Conservation (phyloP, 169 alveolate genomes). For the Plasmodium fragile region DNA sequence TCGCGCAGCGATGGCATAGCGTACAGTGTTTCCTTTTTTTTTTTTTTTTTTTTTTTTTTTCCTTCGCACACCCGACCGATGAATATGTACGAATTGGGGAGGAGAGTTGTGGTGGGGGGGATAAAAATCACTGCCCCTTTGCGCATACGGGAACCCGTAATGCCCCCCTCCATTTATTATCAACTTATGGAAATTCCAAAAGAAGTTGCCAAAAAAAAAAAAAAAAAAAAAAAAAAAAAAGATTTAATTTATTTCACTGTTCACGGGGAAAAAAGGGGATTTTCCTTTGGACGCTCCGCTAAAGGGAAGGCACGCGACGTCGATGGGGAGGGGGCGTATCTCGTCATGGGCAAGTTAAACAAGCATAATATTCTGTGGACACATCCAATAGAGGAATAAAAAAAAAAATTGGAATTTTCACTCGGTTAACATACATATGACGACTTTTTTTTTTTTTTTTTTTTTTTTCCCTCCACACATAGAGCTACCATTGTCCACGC, state of each 20-base stretch:
- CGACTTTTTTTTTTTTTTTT: neutral
- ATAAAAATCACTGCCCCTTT: neutral
- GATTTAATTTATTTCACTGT: neutral
- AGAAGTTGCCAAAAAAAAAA: neutral
- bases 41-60: neutral
- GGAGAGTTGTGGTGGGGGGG: neutral
- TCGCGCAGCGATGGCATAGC: constrained; percentile 2
- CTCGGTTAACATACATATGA: neutral
- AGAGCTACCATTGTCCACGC: neutral
- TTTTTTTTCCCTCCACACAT: neutral
- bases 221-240: neutral
- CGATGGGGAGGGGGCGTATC: neutral
- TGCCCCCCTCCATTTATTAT: neutral
- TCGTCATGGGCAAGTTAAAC: neutral
- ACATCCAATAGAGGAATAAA: neutral
- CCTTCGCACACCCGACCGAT: neutral
- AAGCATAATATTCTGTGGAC: neutral
- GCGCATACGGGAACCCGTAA: neutral
- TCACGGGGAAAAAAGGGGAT: neutral
- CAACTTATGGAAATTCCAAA: neutral
- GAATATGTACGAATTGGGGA: neutral
- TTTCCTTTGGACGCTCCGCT: neutral
- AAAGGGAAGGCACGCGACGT: neutral
- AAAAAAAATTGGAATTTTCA: neutral
- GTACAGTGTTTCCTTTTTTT: neutral